Percentiles rank a stretch among this genome's conserved stretches.
phyloP scores from a whole-genome alignment of 2,329 filamentous ascomycete genomes.

The Aureobasidium sp. region DNA sequence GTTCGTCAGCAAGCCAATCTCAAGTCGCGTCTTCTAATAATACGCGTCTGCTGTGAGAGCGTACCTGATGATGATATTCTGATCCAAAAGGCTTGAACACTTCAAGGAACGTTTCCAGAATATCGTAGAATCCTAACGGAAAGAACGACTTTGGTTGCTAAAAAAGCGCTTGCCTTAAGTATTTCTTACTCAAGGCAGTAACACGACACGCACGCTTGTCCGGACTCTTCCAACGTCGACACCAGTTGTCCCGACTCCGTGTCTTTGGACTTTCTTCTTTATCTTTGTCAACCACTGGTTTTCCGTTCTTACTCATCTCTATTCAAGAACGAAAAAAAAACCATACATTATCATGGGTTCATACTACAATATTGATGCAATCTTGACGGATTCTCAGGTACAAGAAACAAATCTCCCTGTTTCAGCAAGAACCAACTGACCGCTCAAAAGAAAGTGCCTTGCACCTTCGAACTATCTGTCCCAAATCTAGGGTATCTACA shows the following conservation, averaged over 20 bases:
- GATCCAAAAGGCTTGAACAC: too few relatives aligned
- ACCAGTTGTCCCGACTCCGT: neutral
- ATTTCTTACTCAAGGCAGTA: neutral
- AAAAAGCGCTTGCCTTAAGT: neutral
- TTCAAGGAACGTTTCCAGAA: neutral
- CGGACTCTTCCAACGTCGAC: neutral
- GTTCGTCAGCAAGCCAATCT: neutral
- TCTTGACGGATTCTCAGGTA: constrained; percentile 77
- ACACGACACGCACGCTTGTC: constrained; percentile 8
- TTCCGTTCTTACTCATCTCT: too few relatives aligned
- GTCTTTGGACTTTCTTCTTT: neutral
- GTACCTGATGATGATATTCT: neutral
- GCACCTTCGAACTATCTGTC: constrained; percentile 85
- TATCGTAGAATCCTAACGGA: neutral
- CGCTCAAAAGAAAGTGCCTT: constrained; percentile 70
- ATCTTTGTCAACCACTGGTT: too few relatives aligned
- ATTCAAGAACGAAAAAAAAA: too few relatives aligned
- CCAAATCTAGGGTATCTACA: constrained; percentile 83
- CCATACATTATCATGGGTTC: constrained; percentile 36
- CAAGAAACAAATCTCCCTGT: neutral
- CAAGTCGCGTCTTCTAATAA: neutral
- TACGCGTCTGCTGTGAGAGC: neutral
- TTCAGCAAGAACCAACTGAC: neutral
- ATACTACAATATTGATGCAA: constrained; percentile 79
- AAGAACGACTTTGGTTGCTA: neutral